phyloP scores from a whole-genome alignment of 106 monocot genomes.

The Allium cepa region DNA sequence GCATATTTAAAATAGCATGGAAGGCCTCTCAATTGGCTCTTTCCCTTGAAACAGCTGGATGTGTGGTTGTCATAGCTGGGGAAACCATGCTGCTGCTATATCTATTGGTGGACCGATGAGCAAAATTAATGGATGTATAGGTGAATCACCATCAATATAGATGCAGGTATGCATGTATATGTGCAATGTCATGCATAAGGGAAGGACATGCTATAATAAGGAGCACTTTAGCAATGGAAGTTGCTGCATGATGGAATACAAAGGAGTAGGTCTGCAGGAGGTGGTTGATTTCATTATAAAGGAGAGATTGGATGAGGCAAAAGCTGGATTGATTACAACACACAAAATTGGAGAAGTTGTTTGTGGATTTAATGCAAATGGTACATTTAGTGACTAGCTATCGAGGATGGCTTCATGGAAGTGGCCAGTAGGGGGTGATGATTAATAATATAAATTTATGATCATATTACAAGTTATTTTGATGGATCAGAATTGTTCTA shows the following conservation, averaged over 20 bases:
- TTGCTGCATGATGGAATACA: constrained; percentile 97
- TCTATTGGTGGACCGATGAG: too few relatives aligned
- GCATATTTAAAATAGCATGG: too few relatives aligned
- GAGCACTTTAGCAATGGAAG: constrained; percentile 77
- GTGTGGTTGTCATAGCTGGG: too few relatives aligned
- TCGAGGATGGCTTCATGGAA: constrained; percentile 78
- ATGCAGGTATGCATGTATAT: constrained; percentile 74
- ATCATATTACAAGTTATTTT: too few relatives aligned
- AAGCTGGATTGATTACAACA: constrained; percentile 79
- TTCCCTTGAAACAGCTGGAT: too few relatives aligned
- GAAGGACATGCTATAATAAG: constrained; percentile 91
- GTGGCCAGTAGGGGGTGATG: constrained; percentile 64
- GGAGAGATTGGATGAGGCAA: constrained; percentile 64
- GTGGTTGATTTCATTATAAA: constrained; percentile 62
- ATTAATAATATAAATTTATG: too few relatives aligned
- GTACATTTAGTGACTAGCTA: constrained; percentile 80
- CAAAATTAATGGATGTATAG: constrained; percentile 79
- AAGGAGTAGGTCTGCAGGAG: constrained; percentile 54
- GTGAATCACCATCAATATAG: constrained; percentile 93
- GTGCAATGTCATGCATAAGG: constrained; percentile 87
- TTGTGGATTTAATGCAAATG: constrained; percentile 66
- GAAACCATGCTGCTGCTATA: too few relatives aligned
- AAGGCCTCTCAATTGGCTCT: too few relatives aligned
- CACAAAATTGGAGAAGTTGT: constrained; percentile 60
- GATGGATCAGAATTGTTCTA: too few relatives aligned